Evolutionary conservation across 192 early-diverging fungal species (phyloP), one percentile per base, ranked within the genome.

Genomic region (Geosiphon pyriformis): DNA sequence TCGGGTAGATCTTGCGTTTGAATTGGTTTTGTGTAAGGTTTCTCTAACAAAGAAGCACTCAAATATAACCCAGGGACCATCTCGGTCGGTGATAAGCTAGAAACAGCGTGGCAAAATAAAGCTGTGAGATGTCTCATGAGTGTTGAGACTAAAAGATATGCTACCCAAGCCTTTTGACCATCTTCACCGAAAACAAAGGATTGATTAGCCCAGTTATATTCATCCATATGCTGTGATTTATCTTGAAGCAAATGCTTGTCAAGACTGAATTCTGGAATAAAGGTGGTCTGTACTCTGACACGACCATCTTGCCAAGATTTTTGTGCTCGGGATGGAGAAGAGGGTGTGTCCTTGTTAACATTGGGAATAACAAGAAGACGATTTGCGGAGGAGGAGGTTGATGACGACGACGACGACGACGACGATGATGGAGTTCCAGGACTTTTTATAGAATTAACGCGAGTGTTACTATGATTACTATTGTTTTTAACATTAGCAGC

Each of bases 241-340:
- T 52, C 51, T 35, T 54, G 20, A 37, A 66, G 35, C 22, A 66
- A n/a, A 34, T 66, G 64, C 17, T 66, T 66, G 27, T 66, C 64
- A 42, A 66, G 23, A 37, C 33, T 52, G 1, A 66, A 55, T 55
- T 66, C 64, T 15, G 64, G 64, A 37, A 66, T 66, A 22, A 66
- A 54, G n/a, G 64, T 55, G 27, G 64, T 66, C 48, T 66, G 64
- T 11, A 66, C 64, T 35, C 64, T 52, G 32, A 66, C 64, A 7
- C 64, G 51, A 12, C 51, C 22, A 66, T 55, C 64, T 42, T 66
- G 49, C 64, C 64, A 66, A 34, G 29, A 35, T 2, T 34, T 32
- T 17, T 53, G 51, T n/a, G 22, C 26, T 42, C 17, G 12, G 42
- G 64, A 46, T 42, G 64, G 32, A 15, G 64, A 55, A 12, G 64